Evolutionary conservation across 148 eudicot species (phyloP).

Genomic region (Rhododendron simsii): DNA sequence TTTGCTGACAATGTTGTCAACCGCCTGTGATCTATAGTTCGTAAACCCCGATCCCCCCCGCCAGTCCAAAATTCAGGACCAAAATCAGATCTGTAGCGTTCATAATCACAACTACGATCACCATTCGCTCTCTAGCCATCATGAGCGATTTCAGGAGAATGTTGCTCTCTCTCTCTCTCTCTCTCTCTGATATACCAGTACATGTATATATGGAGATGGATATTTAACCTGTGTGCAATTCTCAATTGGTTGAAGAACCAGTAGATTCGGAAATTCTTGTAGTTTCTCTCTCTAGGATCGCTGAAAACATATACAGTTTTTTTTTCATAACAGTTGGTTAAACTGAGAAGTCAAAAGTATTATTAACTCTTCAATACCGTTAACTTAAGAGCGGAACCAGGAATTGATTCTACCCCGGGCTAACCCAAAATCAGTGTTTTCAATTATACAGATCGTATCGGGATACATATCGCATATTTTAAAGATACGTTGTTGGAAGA

Average conservation of each 20-base stretch:
- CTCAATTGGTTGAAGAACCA: not conserved
- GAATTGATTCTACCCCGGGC: no score
- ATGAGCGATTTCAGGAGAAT: slow-evolving; percentile 49
- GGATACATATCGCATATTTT: no score
- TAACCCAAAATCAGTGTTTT: no score
- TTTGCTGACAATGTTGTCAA: not conserved
- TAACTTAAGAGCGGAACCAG: no score
- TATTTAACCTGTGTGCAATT: not conserved
- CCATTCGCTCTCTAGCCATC: not conserved
- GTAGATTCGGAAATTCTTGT: not conserved
- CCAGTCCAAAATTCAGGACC: not conserved
- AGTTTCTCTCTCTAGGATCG: not conserved
- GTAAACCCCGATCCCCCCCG: no score
- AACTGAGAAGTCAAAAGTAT: not conserved
- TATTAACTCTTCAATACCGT: not conserved
- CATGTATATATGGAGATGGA: not conserved
- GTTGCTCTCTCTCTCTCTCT: slow-evolving; percentile 2
- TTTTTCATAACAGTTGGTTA: no score
- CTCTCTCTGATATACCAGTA: not conserved
- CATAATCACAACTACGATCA: not conserved
- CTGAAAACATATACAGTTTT: not conserved
- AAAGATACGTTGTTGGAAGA: no score
- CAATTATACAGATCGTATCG: no score
- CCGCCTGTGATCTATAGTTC: not conserved
- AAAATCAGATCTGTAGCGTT: slow-evolving; percentile 3